Conservation (phyloP, 495 filamentous ascomycete species). For the Daldinia caldariorum region DNA sequence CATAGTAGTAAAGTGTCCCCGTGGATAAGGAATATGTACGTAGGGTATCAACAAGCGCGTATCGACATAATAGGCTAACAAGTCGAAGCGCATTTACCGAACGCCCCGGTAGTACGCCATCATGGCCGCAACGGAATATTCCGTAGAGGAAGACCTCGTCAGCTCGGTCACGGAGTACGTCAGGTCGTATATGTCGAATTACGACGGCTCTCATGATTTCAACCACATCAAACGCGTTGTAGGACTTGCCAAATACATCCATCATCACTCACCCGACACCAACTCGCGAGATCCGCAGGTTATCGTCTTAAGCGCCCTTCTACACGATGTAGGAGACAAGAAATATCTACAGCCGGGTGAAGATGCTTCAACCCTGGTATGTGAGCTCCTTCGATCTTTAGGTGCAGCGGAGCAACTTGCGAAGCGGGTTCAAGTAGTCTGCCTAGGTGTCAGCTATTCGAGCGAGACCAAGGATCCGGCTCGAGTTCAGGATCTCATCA, state of each 20-base stretch:
- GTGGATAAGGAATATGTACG: constrained; percentile 28
- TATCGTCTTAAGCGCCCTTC: constrained; percentile 76
- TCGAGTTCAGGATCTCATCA: constrained; percentile 62
- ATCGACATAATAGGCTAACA: constrained; percentile 38
- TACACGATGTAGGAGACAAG: constrained; percentile 88
- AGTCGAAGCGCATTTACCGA: constrained; percentile 35
- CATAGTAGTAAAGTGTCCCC: constrained; percentile 11
- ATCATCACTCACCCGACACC: constrained; percentile 57
- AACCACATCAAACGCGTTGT: constrained; percentile 83
- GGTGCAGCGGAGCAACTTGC: constrained; percentile 67
- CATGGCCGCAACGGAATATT: constrained; percentile 45
- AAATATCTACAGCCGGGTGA: constrained; percentile 73
- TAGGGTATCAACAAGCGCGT: constrained; percentile 43
- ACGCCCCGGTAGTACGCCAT: constrained; percentile 23
- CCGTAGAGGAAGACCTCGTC: constrained; percentile 56
- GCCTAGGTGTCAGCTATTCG: constrained; percentile 79
- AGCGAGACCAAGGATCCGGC: constrained; percentile 70
- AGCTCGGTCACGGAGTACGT: constrained; percentile 66
- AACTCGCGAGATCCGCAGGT: constrained; percentile 60
- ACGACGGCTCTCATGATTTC: constrained; percentile 89
- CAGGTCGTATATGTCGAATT: constrained; percentile 76
- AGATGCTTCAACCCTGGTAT: constrained; percentile 64
- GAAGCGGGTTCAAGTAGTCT: constrained; percentile 70
- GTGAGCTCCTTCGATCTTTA: constrained; percentile 65
- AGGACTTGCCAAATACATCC: constrained; percentile 68